Percentiles rank a stretch among this genome's conserved stretches.
phyloP scores from a whole-genome alignment of 1,284 basidiomycete species.

The Coniferiporia sulphurascens region DNA sequence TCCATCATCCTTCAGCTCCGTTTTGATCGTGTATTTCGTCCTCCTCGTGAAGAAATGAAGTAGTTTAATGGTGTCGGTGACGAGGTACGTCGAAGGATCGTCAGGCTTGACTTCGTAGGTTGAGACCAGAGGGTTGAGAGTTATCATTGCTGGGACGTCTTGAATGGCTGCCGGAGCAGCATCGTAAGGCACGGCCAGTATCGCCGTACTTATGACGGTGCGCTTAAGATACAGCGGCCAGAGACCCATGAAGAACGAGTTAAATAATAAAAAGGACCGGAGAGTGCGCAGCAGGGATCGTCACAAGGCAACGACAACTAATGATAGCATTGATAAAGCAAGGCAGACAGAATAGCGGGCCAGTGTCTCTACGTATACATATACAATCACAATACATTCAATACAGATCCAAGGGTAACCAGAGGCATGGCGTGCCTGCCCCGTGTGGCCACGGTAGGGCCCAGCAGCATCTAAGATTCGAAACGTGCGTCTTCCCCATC shows the following conservation, averaged over 20 bases:
- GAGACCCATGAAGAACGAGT: slow-evolving; percentile 1
- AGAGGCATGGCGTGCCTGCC: background rate
- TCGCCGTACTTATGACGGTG: slow-evolving; percentile 25
- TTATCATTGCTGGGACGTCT: slow-evolving; percentile 30
- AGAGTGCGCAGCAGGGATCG: background rate
- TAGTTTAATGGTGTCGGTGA: slow-evolving; percentile 32
- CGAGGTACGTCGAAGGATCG: slow-evolving; percentile 29
- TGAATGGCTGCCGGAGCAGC: slow-evolving; percentile 30
- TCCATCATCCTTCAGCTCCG: slow-evolving; percentile 29
- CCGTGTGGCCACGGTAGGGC: too few species aligned
- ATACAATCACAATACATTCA: slow-evolving; percentile 14
- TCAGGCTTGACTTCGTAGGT: slow-evolving; percentile 25
- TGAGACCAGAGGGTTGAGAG: slow-evolving; percentile 33
- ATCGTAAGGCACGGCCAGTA: slow-evolving; percentile 25
- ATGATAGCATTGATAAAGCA: slow-evolving; percentile 1
- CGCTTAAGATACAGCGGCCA: slow-evolving; percentile 21
- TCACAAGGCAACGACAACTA: background rate
- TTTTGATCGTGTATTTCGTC: slow-evolving; percentile 28
- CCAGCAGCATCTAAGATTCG: background rate
- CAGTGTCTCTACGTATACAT: slow-evolving; percentile 11
- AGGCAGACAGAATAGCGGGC: background rate
- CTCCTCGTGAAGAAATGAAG: slow-evolving; percentile 24
- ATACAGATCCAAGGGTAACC: slow-evolving; percentile 3
- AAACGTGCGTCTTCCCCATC: slow-evolving; percentile 8
- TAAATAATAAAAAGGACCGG: background rate